Evolutionary conservation across 495 filamentous ascomycete genomes (phyloP), one percentile per base, ranked within the genome.

Genomic region (Trichoderma orchidacearum): DNA sequence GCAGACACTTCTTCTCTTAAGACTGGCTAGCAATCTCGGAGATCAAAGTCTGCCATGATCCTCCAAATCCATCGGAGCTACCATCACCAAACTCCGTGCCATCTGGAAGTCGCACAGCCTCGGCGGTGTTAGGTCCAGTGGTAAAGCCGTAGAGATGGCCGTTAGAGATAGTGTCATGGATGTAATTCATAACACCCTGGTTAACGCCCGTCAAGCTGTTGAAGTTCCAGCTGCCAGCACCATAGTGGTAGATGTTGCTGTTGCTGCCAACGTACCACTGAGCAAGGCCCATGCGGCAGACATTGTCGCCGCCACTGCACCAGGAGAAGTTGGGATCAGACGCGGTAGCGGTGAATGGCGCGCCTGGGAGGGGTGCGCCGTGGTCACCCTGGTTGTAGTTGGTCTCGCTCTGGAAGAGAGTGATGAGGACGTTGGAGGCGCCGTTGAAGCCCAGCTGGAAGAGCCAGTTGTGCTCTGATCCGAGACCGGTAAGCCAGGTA

Each of bases 341-440:
- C 60, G 63, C 60, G 17, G 54, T 57, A 0, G 59, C 29, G 27
- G 66, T 79, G 75, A 82, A 77, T 66, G 68, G 55, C 72, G 79
- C 70, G 66, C 61, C 12, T 52, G 56, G 63, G 66, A 69, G 79
- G 80, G 30, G 62, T 70, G 31, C 80, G 70, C 11, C 78, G 76
- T 89, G 85, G 71, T 91, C 89, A 48, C 77, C 73, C 69, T 90
- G 86, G 72, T 83, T 86, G 70, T 94, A 91, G 29, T 88, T 86
- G 1, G 89, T 92, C 64, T 94, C 89, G 11, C 86, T 82, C 65
- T 94, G 89, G 53, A 93, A 87, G 56, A 86, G 64, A 13, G 78
- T 81, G 73, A 89, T 84, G 66, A 86, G 87, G 48, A 90, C 74
- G 61, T 89, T 84, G 56, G 80, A 68, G 2, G 88, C 85, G 56